Evolutionary conservation across 202 grass and related monocot genomes (phyloP).

Genomic region (Alloteropsis angusta): DNA sequence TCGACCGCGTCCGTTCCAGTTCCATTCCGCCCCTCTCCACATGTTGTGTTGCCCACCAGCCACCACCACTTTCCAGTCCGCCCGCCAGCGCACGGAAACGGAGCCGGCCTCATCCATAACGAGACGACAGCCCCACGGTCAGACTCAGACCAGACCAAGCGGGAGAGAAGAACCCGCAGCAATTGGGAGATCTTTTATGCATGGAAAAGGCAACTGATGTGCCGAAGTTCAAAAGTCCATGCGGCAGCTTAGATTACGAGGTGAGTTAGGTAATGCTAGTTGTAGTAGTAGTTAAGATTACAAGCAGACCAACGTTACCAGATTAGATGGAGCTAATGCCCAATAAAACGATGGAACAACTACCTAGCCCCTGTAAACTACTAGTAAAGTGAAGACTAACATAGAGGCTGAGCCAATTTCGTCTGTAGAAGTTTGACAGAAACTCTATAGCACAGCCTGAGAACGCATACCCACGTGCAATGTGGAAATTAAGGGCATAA

Average conservation of each 20-base stretch:
- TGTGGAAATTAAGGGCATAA: not conserved
- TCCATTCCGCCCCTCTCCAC: constrained; percentile 2
- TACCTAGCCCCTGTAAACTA: not conserved
- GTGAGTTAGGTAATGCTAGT: not conserved
- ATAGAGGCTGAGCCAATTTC: not conserved
- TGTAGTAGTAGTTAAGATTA: not conserved
- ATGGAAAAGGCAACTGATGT: not conserved
- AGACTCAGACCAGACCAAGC: not conserved
- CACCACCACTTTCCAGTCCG: constrained; percentile 7
- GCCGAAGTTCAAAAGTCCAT: not conserved
- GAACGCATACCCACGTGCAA: not conserved
- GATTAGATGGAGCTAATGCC: not conserved
- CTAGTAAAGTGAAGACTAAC: not conserved
- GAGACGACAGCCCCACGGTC: not conserved
- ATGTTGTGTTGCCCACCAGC: constrained; percentile 5
- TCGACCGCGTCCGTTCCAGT: not conserved
- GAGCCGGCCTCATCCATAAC: not conserved
- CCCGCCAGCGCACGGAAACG: constrained; percentile 11
- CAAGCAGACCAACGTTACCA: not conserved
- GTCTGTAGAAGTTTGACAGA: not conserved
- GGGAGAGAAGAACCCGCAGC: not conserved
- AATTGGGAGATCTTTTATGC: not conserved
- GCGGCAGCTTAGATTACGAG: not conserved
- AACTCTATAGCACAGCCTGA: not conserved
- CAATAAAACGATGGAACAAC: not conserved